A percentile compares a stretch with the other conserved stretches of the same genome.
Evolutionary conservation across 768 basidiomycete genomes (phyloP).

Genomic region (Lactifluus echinatus): DNA sequence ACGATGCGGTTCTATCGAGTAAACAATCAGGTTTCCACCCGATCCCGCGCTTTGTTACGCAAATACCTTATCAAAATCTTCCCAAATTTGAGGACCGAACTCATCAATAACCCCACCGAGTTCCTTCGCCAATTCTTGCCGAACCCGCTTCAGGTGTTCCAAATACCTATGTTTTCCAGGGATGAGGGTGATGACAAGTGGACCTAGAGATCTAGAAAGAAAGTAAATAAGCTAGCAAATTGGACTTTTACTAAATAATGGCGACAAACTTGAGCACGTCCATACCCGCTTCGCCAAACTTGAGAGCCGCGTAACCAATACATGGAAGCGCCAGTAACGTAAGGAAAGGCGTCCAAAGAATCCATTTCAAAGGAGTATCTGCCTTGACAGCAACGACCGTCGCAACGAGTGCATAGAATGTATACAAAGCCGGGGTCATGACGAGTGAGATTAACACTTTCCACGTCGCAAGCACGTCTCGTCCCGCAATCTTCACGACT

Average conservation of each 20-base stretch:
- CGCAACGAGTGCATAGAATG: slow-evolving; percentile 75
- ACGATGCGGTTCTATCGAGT: slow-evolving; percentile 45
- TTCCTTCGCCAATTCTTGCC: slow-evolving; percentile 70
- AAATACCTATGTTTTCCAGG: slow-evolving; percentile 83
- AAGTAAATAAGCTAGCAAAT: slow-evolving; percentile 10
- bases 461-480: slow-evolving; percentile 94
- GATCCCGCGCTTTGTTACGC: neutral
- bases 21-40: neutral
- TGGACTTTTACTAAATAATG: neutral
- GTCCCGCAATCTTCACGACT: slow-evolving; percentile 85
- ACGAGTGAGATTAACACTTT: slow-evolving; percentile 91
- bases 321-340: slow-evolving; percentile 67
- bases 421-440: slow-evolving; percentile 76
- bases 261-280: slow-evolving; percentile 83
- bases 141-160: slow-evolving; percentile 61
- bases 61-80: slow-evolving; percentile 74
- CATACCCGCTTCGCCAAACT: slow-evolving; percentile 96
- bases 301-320: slow-evolving; percentile 87
- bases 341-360: slow-evolving; percentile 65
- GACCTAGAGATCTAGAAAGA: slow-evolving; percentile 66
- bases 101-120: slow-evolving; percentile 76
- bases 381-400: slow-evolving; percentile 64
- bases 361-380: slow-evolving; percentile 50
- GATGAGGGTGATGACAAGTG: slow-evolving; percentile 77
- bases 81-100: slow-evolving; percentile 79